Percentiles rank a stretch among this genome's conserved stretches.
These are phyloP conservation scores for Globisporangium yorkense DNA, from an alignment of 352 stramenopile genomes.

Conservation along the genomic window DNA sequence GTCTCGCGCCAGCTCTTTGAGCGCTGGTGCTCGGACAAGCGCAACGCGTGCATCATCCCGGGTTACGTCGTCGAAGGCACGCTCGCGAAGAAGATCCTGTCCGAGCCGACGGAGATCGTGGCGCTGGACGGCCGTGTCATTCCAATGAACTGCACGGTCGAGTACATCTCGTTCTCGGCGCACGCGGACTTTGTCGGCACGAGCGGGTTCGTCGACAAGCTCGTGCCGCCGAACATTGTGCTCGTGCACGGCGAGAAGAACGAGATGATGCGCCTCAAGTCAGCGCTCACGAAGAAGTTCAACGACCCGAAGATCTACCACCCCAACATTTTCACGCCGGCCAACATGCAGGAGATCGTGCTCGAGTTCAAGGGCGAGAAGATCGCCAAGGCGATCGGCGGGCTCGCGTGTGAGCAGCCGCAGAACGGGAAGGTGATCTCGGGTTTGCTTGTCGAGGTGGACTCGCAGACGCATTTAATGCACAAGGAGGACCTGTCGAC, in stretches of 20 bases:
- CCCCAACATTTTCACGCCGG: conserved; percentile 74
- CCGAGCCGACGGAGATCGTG: conserved; percentile 93
- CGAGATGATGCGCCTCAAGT: conserved; percentile 96
- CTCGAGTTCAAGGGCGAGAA: conserved; percentile 87
- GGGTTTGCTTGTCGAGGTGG: conserved; percentile 79
- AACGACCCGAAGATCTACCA: conserved; percentile 83
- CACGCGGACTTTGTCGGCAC: conserved; percentile 98
- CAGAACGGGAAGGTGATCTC: conserved; percentile 78
- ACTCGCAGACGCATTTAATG: conserved; percentile 84
- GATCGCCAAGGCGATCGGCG: conserved; percentile 83
- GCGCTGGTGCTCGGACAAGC: conserved; percentile 96
- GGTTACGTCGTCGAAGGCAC: conserved; percentile 99
- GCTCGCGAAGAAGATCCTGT: conserved; percentile 96
- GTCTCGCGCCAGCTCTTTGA: conserved; percentile 98
- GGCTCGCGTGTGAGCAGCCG: conserved; percentile 58
- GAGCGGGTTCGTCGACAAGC: conserved; percentile 92
- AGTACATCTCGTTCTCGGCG: conserved; percentile 97
- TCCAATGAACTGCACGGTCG: conserved; percentile 93
- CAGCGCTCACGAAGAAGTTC: conserved; percentile 88
- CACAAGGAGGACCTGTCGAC: conserved; percentile 78
- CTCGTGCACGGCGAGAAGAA: conserved; percentile 97
- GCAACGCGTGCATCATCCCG: conserved; percentile 98
- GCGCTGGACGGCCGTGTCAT: conserved; percentile 92
- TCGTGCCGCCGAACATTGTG: conserved; percentile 92
- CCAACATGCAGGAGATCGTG: conserved; percentile 86